Evolutionary conservation across 2,329 filamentous ascomycete genomes (phyloP).

Genomic region (Hypoxylon sp.): DNA sequence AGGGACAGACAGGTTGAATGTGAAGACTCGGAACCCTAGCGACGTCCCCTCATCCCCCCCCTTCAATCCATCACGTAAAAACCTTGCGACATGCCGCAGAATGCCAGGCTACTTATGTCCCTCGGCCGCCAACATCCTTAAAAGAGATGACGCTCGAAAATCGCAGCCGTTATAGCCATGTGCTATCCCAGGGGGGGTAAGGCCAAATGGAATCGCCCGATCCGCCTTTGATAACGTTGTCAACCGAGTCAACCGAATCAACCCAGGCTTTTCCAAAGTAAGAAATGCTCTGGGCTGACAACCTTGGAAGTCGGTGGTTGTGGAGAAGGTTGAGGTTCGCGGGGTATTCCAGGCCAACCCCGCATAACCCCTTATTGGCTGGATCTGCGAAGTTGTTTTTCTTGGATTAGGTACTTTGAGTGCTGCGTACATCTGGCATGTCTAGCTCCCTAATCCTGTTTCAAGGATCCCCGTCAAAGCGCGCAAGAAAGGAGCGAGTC

Average conservation of each 20-base stretch:
- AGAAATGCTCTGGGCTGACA: slow-evolving; percentile 31
- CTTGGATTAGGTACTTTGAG: slow-evolving; percentile 13
- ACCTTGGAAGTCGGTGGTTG: slow-evolving; percentile 21
- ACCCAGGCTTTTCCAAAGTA: slow-evolving; percentile 34
- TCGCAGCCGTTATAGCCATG: slow-evolving; percentile 33
- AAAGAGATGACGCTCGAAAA: slow-evolving; percentile 5
- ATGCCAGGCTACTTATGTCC: slow-evolving; percentile 13
- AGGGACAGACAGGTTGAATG: not conserved
- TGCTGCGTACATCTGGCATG: slow-evolving; percentile 14
- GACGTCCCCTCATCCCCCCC: not conserved
- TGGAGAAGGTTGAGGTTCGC: slow-evolving; percentile 34
- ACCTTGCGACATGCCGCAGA: slow-evolving; percentile 21
- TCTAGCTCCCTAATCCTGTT: slow-evolving; percentile 1
- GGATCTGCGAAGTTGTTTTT: slow-evolving; percentile 21
- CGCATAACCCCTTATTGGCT: slow-evolving; percentile 37
- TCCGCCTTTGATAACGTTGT: slow-evolving; percentile 33
- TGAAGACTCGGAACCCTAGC: slow-evolving; percentile 4
- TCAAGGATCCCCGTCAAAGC: not conserved
- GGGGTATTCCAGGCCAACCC: slow-evolving; percentile 38
- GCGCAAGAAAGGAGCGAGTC: slow-evolving; percentile 9
- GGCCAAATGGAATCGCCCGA: slow-evolving; percentile 29
- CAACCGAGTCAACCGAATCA: slow-evolving; percentile 2
- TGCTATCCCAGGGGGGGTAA: slow-evolving; percentile 17
- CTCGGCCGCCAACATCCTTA: slow-evolving; percentile 17
- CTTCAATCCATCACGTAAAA: slow-evolving; percentile 1